phyloP scores from a whole-genome alignment of 129 eudicot species.

The Flaveria ramosissima region DNA sequence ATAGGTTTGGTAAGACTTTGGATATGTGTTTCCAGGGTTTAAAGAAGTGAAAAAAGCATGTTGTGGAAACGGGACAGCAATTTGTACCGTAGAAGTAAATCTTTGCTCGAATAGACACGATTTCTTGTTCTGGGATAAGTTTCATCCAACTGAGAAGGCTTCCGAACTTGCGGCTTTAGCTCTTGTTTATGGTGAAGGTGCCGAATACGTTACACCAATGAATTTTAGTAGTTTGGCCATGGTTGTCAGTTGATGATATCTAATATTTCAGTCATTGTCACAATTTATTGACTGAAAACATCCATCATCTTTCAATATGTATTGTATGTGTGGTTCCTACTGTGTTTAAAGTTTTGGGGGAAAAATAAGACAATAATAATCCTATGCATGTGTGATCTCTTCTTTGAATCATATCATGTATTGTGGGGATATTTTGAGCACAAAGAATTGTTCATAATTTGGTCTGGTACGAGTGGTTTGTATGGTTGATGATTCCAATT shows the following conservation, averaged over 20 bases:
- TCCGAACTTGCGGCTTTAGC: constrained; percentile 43
- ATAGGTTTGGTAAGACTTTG: too few species aligned
- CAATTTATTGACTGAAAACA: constrained; percentile 1
- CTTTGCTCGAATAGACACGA: constrained; percentile 44
- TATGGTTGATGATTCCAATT: too few species aligned
- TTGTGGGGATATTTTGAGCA: too few species aligned
- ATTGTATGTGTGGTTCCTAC: neutral
- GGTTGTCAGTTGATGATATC: neutral
- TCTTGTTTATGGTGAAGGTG: constrained; percentile 42
- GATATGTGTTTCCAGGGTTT: constrained; percentile 37
- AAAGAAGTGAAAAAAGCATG: constrained; percentile 46
- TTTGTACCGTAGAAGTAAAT: constrained; percentile 32
- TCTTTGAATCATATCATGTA: too few species aligned
- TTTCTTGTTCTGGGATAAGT: constrained; percentile 57
- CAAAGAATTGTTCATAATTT: too few species aligned
- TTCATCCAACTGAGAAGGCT: constrained; percentile 59
- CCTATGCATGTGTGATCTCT: too few species aligned
- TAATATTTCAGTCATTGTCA: neutral
- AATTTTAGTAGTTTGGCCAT: constrained; percentile 51
- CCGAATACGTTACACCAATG: constrained; percentile 44
- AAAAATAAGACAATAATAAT: neutral
- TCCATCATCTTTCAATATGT: neutral
- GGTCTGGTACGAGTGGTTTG: too few species aligned
- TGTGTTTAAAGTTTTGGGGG: neutral
- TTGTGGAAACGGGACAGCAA: constrained; percentile 46